phyloP scores from a whole-genome alignment of 192 early-diverging fungal genomes.

The Coemansia erecta region DNA sequence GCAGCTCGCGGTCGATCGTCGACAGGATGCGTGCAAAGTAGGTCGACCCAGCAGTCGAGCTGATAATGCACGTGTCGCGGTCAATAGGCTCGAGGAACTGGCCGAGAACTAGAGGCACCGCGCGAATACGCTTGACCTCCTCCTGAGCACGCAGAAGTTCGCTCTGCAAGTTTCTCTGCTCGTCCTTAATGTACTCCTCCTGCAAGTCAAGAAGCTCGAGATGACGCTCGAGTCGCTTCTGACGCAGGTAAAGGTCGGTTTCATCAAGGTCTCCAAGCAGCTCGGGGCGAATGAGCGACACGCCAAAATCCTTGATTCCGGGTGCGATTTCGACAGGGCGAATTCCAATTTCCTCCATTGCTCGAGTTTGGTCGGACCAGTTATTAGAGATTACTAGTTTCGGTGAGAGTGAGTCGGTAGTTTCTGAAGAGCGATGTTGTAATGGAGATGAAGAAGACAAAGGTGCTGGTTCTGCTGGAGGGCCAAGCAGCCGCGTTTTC shows the following conservation, averaged over 20 bases:
- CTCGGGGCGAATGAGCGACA: conserved; percentile 48
- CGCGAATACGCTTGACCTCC: conserved; percentile 97
- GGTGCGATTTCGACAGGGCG: conserved; percentile 43
- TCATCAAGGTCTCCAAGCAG: conserved; percentile 54
- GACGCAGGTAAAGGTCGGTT: conserved; percentile 86
- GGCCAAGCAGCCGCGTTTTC: too few relatives aligned
- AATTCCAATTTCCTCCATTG: conserved; percentile 52
- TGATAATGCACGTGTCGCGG: conserved; percentile 92
- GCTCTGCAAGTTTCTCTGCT: conserved; percentile 94
- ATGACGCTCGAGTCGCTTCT: conserved; percentile 93
- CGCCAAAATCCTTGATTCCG: conserved; percentile 50
- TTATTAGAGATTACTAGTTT: background rate
- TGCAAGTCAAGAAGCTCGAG: conserved; percentile 94
- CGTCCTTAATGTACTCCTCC: conserved; percentile 99
- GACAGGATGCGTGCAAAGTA: conserved; percentile 92
- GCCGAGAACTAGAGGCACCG: conserved; percentile 97
- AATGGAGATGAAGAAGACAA: too few relatives aligned
- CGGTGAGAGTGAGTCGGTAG: too few relatives aligned
- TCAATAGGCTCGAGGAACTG: conserved; percentile 98
- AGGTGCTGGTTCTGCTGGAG: too few relatives aligned
- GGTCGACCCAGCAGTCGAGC: conserved; percentile 88
- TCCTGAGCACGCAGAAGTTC: conserved; percentile 94
- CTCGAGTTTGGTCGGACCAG: background rate
- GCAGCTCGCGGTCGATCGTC: conserved; percentile 94
- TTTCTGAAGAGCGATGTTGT: too few relatives aligned